Evolutionary conservation across 345 rosid species (phyloP).

Genomic region (Eucalyptus sp.): DNA sequence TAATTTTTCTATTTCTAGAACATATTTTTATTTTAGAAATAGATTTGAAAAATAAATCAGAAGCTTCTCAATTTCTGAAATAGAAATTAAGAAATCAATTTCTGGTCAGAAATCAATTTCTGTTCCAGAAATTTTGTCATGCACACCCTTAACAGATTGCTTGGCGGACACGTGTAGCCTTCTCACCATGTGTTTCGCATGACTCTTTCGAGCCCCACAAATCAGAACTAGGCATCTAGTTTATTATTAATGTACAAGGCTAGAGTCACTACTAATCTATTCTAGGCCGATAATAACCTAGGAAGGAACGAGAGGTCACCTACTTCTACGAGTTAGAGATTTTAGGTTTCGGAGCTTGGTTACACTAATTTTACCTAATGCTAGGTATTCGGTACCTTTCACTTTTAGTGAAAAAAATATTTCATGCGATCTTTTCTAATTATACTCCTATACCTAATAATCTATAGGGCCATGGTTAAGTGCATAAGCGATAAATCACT

Average conservation of each 20-base stretch:
- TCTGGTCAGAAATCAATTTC: too few relatives aligned
- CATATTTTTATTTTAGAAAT: too few relatives aligned
- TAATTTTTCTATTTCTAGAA: too few relatives aligned
- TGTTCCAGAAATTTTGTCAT: too few relatives aligned
- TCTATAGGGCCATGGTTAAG: neutral
- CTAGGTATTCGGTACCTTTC: too few relatives aligned
- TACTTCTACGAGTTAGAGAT: neutral
- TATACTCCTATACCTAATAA: neutral
- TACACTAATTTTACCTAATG: neutral
- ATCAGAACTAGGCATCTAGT: neutral
- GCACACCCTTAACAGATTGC: neutral
- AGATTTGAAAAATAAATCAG: too few relatives aligned
- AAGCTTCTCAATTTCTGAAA: too few relatives aligned
- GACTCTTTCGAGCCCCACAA: neutral
- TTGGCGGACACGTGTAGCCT: neutral
- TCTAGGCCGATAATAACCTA: neutral
- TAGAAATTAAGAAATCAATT: too few relatives aligned
- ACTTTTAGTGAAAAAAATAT: neutral
- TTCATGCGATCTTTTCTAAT: neutral
- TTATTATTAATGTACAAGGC: neutral
- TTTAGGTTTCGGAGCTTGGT: accelerated
- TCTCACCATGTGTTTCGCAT: neutral
- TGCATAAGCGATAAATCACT: neutral
- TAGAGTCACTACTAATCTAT: neutral
- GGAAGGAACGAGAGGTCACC: neutral